Conservation (phyloP, 2,329 filamentous ascomycete genomes). For the Penicillium sp. region DNA sequence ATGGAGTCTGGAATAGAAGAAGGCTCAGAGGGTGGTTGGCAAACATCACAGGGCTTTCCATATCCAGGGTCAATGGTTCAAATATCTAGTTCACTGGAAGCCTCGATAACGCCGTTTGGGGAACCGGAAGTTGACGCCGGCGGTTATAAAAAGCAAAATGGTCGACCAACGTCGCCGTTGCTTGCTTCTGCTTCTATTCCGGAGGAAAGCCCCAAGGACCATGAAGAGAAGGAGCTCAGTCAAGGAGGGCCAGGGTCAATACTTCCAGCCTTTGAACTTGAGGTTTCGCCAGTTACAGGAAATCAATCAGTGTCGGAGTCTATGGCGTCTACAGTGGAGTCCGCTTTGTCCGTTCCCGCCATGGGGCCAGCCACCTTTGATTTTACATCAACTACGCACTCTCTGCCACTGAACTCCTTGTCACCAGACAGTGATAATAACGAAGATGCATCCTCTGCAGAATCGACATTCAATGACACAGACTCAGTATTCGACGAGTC, state of each 20-base stretch:
- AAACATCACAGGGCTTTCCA: neutral
- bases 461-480: conserved; percentile 11
- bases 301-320: neutral
- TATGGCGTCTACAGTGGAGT: neutral
- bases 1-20: neutral
- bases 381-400: neutral
- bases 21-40: neutral
- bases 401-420: neutral
- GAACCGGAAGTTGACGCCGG: neutral
- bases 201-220: neutral
- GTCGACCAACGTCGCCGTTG: neutral
- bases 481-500: conserved; percentile 22
- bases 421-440: neutral
- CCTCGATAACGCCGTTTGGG: neutral
- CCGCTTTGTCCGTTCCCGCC: neutral
- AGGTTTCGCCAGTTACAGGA: neutral
- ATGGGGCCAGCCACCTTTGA: neutral
- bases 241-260: neutral
- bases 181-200: neutral
- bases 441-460: conserved; percentile 12
- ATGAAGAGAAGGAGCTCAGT: neutral
- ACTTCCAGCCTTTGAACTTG: neutral
- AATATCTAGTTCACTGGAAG: neutral
- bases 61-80: neutral
- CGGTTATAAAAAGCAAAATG: neutral